A percentile compares a stretch with the other conserved stretches of the same genome.
Conservation (phyloP, 306 rosid species). For the Fagus crenata region DNA sequence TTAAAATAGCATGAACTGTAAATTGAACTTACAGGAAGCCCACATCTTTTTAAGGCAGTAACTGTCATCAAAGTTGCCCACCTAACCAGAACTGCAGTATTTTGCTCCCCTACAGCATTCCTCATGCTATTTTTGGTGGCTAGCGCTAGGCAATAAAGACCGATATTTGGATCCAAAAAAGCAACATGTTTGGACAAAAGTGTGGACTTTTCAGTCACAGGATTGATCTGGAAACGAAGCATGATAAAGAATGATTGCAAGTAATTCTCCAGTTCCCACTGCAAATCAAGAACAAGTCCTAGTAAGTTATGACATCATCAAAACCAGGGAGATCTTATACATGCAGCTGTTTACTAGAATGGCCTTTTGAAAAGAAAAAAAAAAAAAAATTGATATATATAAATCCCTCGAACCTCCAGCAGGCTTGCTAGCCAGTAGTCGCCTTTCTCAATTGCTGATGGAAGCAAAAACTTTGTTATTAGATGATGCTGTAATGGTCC, state of each 20-base stretch:
- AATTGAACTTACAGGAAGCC: conserved; percentile 76
- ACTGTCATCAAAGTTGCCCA: conserved; percentile 82
- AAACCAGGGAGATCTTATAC: conserved; percentile 20
- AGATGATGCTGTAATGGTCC: conserved; percentile 73
- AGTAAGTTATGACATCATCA: conserved; percentile 34
- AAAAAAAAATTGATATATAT: neutral
- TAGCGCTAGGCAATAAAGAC: conserved; percentile 69
- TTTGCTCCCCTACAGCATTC: conserved; percentile 75
- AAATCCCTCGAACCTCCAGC: conserved; percentile 64
- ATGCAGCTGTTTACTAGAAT: conserved; percentile 22
- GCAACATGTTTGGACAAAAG: conserved; percentile 53
- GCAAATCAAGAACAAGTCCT: conserved; percentile 46
- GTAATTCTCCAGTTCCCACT: conserved; percentile 94
- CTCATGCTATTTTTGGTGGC: conserved; percentile 65
- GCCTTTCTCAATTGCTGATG: conserved; percentile 75
- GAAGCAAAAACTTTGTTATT: conserved; percentile 68
- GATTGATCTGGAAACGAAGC: conserved; percentile 55
- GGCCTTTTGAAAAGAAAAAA: conserved; percentile 7
- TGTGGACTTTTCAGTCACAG: conserved; percentile 34
- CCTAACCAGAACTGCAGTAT: conserved; percentile 58
- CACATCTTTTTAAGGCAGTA: conserved; percentile 75
- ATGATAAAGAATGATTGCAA: conserved; percentile 63
- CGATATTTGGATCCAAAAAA: conserved; percentile 73
- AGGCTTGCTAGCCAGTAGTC: conserved; percentile 90
- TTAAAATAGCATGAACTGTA: conserved; percentile 27